Percentiles rank a stretch among this genome's conserved stretches.
Evolutionary conservation across 257 asterid species (phyloP).

Genomic region (Solanum chmielewskii): DNA sequence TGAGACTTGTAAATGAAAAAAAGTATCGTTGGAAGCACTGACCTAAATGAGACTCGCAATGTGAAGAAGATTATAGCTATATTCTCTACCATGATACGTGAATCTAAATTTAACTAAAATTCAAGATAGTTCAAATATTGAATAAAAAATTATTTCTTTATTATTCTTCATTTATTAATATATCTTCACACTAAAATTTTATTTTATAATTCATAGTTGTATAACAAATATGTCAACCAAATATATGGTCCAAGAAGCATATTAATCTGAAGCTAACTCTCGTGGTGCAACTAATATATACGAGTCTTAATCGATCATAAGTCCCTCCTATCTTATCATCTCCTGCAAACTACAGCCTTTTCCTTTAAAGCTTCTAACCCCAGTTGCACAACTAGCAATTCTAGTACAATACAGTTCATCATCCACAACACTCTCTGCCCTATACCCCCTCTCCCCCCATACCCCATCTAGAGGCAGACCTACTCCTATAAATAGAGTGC

Average conservation of each 20-base stretch:
- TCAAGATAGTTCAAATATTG: too few species aligned
- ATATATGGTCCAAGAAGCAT: not conserved
- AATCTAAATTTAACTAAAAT: too few species aligned
- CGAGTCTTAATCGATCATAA: not conserved
- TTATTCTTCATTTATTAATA: not conserved
- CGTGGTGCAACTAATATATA: not conserved
- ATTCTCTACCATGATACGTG: not conserved
- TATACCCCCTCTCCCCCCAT: not conserved
- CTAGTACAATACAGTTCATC: not conserved
- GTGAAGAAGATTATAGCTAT: not conserved
- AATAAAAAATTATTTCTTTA: too few species aligned
- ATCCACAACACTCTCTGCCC: not conserved
- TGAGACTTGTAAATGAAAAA: not conserved
- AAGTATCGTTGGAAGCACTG: not conserved
- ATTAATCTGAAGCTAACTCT: not conserved
- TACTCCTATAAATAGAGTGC: too few species aligned
- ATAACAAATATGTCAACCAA: not conserved
- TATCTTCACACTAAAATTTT: not conserved
- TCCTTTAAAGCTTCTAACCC: not conserved
- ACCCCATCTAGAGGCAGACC: too few species aligned
- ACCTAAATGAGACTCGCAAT: not conserved
- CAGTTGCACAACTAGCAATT: not conserved
- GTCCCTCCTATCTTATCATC: not conserved
- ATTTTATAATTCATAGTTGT: not conserved
- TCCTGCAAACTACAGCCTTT: not conserved